These are phyloP conservation scores for Przewalskia tangutica DNA, from an alignment of 257 asterid species.

Conservation along the genomic window DNA sequence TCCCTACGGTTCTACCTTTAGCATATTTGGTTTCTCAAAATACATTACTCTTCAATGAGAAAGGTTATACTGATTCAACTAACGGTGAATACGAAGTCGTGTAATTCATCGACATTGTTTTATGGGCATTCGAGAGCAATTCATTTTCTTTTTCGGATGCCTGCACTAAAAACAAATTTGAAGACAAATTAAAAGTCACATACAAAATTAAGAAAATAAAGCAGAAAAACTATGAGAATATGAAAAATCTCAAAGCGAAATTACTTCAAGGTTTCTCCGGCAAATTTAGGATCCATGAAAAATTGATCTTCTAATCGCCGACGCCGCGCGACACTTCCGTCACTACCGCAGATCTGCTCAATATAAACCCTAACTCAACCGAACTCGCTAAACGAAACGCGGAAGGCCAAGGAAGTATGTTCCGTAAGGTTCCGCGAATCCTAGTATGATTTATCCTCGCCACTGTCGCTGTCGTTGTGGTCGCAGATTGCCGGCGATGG, in stretches of 20 bases:
- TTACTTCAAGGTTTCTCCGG: neutral
- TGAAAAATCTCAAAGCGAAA: neutral
- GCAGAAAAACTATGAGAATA: neutral
- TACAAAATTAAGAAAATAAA: neutral
- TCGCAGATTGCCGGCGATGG: neutral
- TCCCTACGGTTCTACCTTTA: too few species aligned
- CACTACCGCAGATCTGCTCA: neutral
- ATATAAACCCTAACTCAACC: neutral
- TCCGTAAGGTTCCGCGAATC: neutral
- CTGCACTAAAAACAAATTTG: conserved; percentile 23
- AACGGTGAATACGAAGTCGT: conserved; percentile 40
- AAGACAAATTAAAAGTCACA: neutral
- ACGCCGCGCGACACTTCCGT: neutral
- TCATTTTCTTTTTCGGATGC: conserved; percentile 69
- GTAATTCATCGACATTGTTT: conserved; percentile 75
- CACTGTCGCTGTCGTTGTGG: too few species aligned
- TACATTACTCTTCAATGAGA: neutral
- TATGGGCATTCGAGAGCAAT: conserved; percentile 52
- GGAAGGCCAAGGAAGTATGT: conserved; percentile 13
- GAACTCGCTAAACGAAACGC: neutral
- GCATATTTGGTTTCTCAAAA: too few species aligned
- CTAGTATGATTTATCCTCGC: neutral
- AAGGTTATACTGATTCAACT: too few species aligned
- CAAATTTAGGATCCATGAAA: conserved; percentile 4
- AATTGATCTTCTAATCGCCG: neutral